Conservation (phyloP, 768 basidiomycete genomes). For the Rhodotorula diobovata region DNA sequence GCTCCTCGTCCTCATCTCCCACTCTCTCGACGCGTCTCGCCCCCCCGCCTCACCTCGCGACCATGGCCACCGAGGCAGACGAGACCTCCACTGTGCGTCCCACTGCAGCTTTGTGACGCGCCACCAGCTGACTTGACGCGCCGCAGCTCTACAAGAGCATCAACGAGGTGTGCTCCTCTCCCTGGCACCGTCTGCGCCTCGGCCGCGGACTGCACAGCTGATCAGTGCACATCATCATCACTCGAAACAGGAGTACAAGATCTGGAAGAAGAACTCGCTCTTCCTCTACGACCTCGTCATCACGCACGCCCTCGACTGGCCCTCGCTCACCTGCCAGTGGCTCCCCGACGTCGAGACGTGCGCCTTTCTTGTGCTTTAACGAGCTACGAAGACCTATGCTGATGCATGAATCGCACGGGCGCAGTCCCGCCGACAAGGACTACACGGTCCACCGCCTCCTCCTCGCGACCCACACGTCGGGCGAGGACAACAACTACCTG, state of each 20-base stretch:
- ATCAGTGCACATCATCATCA: neutral
- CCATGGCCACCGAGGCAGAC: conserved; percentile 33
- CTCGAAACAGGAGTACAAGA: conserved; percentile 37
- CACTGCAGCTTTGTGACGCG: neutral
- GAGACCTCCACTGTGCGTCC: conserved; percentile 29
- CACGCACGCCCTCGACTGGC: conserved; percentile 97
- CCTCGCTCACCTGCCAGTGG: conserved; percentile 96
- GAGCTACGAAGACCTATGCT: neutral
- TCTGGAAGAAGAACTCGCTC: conserved; percentile 58
- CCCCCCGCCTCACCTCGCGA: neutral
- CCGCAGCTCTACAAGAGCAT: conserved; percentile 38
- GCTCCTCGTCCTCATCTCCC: neutral
- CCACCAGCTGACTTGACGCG: neutral
- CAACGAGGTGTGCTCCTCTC: conserved; percentile 32
- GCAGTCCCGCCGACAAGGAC: conserved; percentile 83
- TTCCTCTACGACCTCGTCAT: conserved; percentile 97
- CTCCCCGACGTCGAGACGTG: conserved; percentile 94
- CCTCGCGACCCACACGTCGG: conserved; percentile 95
- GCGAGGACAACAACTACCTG: conserved; percentile 86
- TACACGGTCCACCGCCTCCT: conserved; percentile 91
- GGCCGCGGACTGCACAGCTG: neutral
- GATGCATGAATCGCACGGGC: neutral
- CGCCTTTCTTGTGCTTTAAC: conserved; percentile 44
- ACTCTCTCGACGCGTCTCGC: neutral
- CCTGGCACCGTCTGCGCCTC: neutral